phyloP scores from a whole-genome alignment of 2,329 filamentous ascomycete genomes.

The Ceratocystis colombiana region DNA sequence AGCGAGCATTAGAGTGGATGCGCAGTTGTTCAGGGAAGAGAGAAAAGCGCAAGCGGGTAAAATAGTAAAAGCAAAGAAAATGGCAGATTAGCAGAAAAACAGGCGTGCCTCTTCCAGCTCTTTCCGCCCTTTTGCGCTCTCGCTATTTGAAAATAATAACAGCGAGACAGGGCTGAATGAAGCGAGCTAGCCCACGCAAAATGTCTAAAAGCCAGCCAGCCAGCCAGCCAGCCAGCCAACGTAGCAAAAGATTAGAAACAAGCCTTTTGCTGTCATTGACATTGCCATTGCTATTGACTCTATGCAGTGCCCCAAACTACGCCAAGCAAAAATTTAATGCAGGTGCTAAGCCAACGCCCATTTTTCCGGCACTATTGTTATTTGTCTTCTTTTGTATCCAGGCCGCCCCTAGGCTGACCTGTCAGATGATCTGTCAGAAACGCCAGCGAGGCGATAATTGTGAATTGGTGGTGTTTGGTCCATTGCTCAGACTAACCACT shows the following conservation, averaged over 20 bases:
- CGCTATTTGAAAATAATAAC: slow-evolving; percentile 17
- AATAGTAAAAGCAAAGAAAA: too few species aligned
- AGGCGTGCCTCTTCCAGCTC: too few species aligned
- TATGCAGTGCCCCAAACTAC: background rate
- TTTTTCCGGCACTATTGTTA: background rate
- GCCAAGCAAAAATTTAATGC: background rate
- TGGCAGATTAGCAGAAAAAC: too few species aligned
- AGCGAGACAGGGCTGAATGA: slow-evolving; percentile 19
- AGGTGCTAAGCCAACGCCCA: background rate
- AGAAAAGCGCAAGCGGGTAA: too few species aligned
- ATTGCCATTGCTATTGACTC: background rate
- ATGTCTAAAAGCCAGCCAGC: background rate
- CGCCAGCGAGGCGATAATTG: background rate
- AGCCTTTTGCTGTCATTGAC: background rate
- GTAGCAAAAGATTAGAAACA: background rate
- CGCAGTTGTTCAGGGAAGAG: too few species aligned
- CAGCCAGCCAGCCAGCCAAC: too few species aligned
- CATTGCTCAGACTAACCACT: background rate
- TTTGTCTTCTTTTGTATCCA: background rate
- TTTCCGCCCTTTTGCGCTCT: background rate
- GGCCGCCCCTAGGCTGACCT: background rate
- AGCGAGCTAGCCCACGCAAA: background rate
- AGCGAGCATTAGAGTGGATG: background rate
- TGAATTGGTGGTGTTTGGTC: too few species aligned
- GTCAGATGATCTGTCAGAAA: background rate